Evolutionary conservation across 2,329 filamentous ascomycete genomes (phyloP).

Genomic region (Colletotrichum horii): DNA sequence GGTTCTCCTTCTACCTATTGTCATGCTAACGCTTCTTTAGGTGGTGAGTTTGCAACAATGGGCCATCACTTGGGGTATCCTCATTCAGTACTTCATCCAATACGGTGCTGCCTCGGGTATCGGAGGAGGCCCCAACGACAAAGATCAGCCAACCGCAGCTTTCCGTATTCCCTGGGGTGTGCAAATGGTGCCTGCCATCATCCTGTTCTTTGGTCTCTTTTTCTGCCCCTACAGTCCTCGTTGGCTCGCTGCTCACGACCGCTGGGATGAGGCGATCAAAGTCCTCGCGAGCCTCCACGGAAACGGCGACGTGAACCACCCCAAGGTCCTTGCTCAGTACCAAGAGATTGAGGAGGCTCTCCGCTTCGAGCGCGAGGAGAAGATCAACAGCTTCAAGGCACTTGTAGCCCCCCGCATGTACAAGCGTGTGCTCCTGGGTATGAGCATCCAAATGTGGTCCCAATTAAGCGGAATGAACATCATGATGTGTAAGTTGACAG

Average conservation of each 20-base stretch:
- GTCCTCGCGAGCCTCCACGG: conserved; percentile 66
- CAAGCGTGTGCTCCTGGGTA: conserved; percentile 61
- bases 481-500: conserved; percentile 49
- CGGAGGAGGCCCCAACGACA: conserved; percentile 54
- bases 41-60: conserved; percentile 61
- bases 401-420: conserved; percentile 56
- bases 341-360: conserved; percentile 64
- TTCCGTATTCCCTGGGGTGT: conserved; percentile 69
- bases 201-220: conserved; percentile 61
- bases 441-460: conserved; percentile 64
- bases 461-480: conserved; percentile 67
- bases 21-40: not conserved
- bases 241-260: conserved; percentile 72
- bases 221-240: conserved; percentile 71
- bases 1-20: too few species aligned
- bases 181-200: conserved; percentile 59
- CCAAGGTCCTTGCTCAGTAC: conserved; percentile 67
- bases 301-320: conserved; percentile 57
- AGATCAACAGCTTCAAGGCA: conserved; percentile 51
- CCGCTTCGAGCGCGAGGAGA: conserved; percentile 57
- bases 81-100: conserved; percentile 71
- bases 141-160: conserved; percentile 54
- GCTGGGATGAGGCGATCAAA: conserved; percentile 68
- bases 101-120: conserved; percentile 63
- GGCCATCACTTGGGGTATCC: conserved; percentile 74